These are phyloP conservation scores for Gliomastix tumulicola DNA, from an alignment of 2,329 filamentous ascomycete species.

Conservation along the genomic window DNA sequence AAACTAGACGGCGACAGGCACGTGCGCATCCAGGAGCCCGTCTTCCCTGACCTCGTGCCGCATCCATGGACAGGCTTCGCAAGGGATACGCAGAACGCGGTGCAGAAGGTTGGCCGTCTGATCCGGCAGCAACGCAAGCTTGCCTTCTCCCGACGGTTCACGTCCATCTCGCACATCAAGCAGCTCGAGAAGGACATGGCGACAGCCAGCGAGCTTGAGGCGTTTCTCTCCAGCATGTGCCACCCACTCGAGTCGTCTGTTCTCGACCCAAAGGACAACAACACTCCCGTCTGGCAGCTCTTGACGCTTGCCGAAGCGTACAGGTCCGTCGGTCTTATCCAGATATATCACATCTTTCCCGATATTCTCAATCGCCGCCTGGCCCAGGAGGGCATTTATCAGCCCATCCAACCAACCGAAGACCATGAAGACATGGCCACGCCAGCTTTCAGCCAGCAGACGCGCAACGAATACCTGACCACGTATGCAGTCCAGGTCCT, in stretches of 20 bases:
- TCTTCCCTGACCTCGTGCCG: too few relatives aligned
- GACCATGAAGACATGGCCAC: slow-evolving; percentile 3
- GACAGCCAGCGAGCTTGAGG: slow-evolving; percentile 10
- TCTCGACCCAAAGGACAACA: slow-evolving; percentile 7
- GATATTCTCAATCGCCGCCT: slow-evolving; percentile 11
- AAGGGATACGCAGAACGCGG: slow-evolving; percentile 7
- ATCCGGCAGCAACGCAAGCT: slow-evolving; percentile 11
- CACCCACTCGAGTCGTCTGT: slow-evolving; percentile 6
- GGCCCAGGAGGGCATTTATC: slow-evolving; percentile 6
- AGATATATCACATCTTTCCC: slow-evolving; percentile 14
- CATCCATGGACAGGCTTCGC: slow-evolving; percentile 11
- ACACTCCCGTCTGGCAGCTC: slow-evolving; percentile 9
- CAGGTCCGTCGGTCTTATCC: slow-evolving; percentile 8
- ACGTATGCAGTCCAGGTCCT: slow-evolving; percentile 9
- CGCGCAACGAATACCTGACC: slow-evolving; percentile 8
- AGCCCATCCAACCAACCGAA: not conserved
- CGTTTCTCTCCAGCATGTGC: slow-evolving; percentile 4
- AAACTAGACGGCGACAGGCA: slow-evolving; percentile 1
- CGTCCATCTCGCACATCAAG: slow-evolving; percentile 10
- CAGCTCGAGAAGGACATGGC: slow-evolving; percentile 6
- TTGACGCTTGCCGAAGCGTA: slow-evolving; percentile 11
- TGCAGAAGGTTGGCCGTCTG: slow-evolving; percentile 8
- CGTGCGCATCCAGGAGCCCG: slow-evolving; percentile 4
- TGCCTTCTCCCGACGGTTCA: slow-evolving; percentile 8
- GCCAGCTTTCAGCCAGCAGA: slow-evolving; percentile 15